Evolutionary conservation across 2,329 filamentous ascomycete genomes (phyloP), one percentile per base, ranked within the genome.

Genomic region (Zopfia rhizophila): DNA sequence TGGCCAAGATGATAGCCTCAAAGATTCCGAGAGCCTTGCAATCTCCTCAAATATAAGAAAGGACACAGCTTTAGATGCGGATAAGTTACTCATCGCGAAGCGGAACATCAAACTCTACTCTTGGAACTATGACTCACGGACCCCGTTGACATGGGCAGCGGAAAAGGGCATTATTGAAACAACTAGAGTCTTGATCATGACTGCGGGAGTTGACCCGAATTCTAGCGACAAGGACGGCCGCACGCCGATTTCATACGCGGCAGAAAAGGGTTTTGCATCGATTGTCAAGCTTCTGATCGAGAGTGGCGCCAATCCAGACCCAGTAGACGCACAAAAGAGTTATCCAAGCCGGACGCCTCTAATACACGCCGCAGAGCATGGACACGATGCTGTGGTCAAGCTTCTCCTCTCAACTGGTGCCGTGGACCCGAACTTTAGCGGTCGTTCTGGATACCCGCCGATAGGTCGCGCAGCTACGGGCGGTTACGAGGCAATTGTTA

Each of bases 201-300:
- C n/a, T n/a, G n/a, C n/a, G n/a, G n/a, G n/a, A n/a, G n/a, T n/a
- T n/a, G n/a, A n/a, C n/a, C n/a, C n/a, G n/a, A n/a, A 42, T 23
- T 33, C 14, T 22, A 42, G 27, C 25, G 38, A n/a, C 24, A n/a
- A 7, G n/a, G 24, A 27, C 24, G 8, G 7, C n/a, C n/a, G 24
- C 24, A 27, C 24, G 8, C 8, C 7, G 24, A 7, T 27, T 27
- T 7, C n/a, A 16, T 19, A 33, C 21, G 19, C 32, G 27, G n/a
- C 38, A n/a, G 24, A 27, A 27, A 8, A n/a, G 7, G 24, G 24
- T 27, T 7, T 7, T n/a, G n/a, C 24, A 8, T 7, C 7, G 7
- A 27, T n/a, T 27, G 37, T 30, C 23, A 40, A 40, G 25, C 17
- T 40, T 6, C 17, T 40, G 14, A 10, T 40, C 25, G 37, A 40